phyloP scores from a whole-genome alignment of 331 rosid genomes.

The Phaseolus coccineus region DNA sequence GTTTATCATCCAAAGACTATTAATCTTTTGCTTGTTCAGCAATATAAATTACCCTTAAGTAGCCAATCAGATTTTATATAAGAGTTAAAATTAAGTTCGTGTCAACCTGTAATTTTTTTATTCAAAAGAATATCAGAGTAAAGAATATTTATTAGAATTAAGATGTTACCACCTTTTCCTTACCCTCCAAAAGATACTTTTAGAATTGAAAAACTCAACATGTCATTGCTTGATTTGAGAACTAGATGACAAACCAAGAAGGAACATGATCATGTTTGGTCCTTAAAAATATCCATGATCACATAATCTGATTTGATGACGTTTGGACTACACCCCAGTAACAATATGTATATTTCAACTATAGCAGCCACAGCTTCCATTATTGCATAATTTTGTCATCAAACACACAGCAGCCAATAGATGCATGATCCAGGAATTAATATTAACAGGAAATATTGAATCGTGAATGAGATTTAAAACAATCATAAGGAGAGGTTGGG shows the following conservation, averaged over 20 bases:
- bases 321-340: too few relatives aligned
- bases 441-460: neutral
- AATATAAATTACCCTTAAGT: neutral
- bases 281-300: too few relatives aligned
- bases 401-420: conserved; percentile 15
- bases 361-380: neutral
- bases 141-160: too few relatives aligned
- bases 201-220: too few relatives aligned
- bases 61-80: neutral
- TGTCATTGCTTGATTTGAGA: too few relatives aligned
- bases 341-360: neutral
- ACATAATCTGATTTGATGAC: too few relatives aligned
- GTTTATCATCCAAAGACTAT: neutral
- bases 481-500: neutral
- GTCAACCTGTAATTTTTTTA: neutral
- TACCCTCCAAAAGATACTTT: too few relatives aligned
- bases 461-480: neutral
- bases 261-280: too few relatives aligned
- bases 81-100: neutral
- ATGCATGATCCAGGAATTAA: neutral
- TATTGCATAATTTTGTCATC: conserved; percentile 12
- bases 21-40: neutral
- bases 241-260: too few relatives aligned
- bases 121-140: too few relatives aligned
- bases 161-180: too few relatives aligned